Evolutionary conservation across 495 filamentous ascomycete genomes (phyloP).

Genomic region (Hypoxylon fragiforme): DNA sequence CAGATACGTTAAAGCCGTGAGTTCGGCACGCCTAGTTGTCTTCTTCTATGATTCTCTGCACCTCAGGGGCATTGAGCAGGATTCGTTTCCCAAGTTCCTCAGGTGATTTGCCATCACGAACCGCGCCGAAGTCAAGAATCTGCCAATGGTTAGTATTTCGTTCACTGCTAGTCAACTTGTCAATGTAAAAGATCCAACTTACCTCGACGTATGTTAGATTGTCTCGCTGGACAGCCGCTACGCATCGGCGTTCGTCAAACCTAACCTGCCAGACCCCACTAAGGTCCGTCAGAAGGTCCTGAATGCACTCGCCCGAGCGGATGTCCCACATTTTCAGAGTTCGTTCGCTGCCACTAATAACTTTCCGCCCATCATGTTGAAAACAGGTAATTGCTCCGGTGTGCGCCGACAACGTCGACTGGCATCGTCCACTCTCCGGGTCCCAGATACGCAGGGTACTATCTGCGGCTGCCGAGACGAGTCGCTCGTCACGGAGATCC

Average conservation of each 20-base stretch:
- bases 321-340: constrained; percentile 99
- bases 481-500: constrained; percentile 80
- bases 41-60: constrained; percentile 52
- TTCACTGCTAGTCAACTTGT: neutral
- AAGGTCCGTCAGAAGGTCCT: constrained; percentile 93
- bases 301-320: constrained; percentile 84
- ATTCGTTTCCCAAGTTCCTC: constrained; percentile 79
- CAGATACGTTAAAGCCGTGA: no score
- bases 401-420: constrained; percentile 84
- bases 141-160: constrained; percentile 39
- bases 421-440: constrained; percentile 89
- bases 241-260: constrained; percentile 93
- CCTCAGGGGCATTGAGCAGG: constrained; percentile 67
- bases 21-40: constrained; percentile 31
- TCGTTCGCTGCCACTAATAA: constrained; percentile 93
- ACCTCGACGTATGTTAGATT: constrained; percentile 96
- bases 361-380: constrained; percentile 95
- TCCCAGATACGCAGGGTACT: constrained; percentile 97
- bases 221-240: constrained; percentile 93
- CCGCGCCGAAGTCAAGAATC: constrained; percentile 91
- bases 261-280: constrained; percentile 98
- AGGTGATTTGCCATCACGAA: constrained; percentile 74
- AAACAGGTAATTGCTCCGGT: constrained; percentile 99
- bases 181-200: constrained; percentile 35
- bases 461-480: constrained; percentile 95